Conservation (phyloP, 257 asterid genomes). For the Nicotiana obtusifolia region DNA sequence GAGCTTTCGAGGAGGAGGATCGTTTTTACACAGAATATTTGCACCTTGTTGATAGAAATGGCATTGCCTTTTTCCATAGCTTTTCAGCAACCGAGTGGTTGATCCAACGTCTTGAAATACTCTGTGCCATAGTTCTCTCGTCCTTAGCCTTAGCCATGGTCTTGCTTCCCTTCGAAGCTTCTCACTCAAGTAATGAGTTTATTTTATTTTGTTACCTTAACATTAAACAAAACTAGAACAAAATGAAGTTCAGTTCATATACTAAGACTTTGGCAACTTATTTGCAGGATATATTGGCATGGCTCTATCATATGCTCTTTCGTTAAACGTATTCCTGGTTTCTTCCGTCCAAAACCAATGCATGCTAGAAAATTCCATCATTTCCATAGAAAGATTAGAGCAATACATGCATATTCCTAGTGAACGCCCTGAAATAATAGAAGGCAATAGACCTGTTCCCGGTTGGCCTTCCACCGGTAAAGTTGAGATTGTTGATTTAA, state of each 20-base stretch:
- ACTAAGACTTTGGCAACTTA: background rate
- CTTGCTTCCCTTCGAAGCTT: constrained; percentile 20
- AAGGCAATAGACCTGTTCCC: constrained; percentile 14
- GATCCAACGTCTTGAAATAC: constrained; percentile 28
- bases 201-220: too few species aligned
- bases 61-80: constrained; percentile 24
- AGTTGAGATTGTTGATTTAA: constrained; percentile 24
- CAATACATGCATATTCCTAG: constrained; percentile 30
- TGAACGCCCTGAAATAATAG: constrained; percentile 28
- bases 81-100: constrained; percentile 40
- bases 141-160: constrained; percentile 32
- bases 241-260: background rate
- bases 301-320: constrained; percentile 38
- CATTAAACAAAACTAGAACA: background rate
- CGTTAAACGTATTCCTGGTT: constrained; percentile 24
- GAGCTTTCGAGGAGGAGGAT: constrained; percentile 35
- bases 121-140: constrained; percentile 30
- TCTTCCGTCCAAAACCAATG: constrained; percentile 19
- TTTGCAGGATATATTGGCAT: constrained; percentile 34
- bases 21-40: constrained; percentile 22
- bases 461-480: constrained; percentile 26
- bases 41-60: constrained; percentile 26
- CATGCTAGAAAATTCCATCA: constrained; percentile 28
- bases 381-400: constrained; percentile 33
- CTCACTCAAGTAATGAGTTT: constrained; percentile 22